Percentiles rank a stretch among this genome's conserved stretches.
Conservation (phyloP, 2,329 filamentous ascomycete species). For the Paraphaeosphaeria sporulosa region DNA sequence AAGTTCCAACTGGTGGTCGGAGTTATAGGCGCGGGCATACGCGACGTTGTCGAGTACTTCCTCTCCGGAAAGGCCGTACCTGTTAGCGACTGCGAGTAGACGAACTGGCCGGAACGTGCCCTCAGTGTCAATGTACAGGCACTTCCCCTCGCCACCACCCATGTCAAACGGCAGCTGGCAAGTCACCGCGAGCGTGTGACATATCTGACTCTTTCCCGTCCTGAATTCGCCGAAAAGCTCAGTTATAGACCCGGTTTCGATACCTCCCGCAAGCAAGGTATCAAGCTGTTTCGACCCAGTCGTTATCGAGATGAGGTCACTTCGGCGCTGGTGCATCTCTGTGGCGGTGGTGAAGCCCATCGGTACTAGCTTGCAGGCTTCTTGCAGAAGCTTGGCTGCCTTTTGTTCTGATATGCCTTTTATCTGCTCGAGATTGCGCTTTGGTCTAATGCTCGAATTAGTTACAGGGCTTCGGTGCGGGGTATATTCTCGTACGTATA, state of each 20-base stretch:
- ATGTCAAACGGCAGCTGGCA: conserved; percentile 98
- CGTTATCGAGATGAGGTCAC: conserved; percentile 96
- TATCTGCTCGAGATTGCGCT: conserved; percentile 85
- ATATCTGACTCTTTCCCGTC: conserved; percentile 98
- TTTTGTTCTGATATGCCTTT: conserved; percentile 99
- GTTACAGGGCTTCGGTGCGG: conserved; percentile 15
- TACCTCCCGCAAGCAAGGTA: conserved; percentile 89
- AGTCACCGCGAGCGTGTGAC: conserved; percentile 97
- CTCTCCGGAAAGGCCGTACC: conserved; percentile 93
- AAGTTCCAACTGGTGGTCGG: conserved; percentile 93
- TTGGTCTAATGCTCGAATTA: conserved; percentile 59
- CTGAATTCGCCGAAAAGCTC: conserved; percentile 98
- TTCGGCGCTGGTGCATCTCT: conserved; percentile 97
- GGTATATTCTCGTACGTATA: conserved; percentile 72
- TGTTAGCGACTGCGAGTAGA: conserved; percentile 87
- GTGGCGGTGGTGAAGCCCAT: conserved; percentile 99
- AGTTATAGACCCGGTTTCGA: conserved; percentile 97
- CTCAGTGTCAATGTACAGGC: conserved; percentile 97
- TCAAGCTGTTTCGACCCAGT: conserved; percentile 98
- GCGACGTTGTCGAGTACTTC: conserved; percentile 98
- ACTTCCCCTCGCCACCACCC: conserved; percentile 98
- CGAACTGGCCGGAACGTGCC: conserved; percentile 93
- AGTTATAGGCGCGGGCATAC: conserved; percentile 97
- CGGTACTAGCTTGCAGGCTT: conserved; percentile 96
- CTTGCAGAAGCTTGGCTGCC: conserved; percentile 85